These are phyloP conservation scores for Pichia rugopelliculosa DNA, from an alignment of 805 yeast species.

Conservation along the genomic window DNA sequence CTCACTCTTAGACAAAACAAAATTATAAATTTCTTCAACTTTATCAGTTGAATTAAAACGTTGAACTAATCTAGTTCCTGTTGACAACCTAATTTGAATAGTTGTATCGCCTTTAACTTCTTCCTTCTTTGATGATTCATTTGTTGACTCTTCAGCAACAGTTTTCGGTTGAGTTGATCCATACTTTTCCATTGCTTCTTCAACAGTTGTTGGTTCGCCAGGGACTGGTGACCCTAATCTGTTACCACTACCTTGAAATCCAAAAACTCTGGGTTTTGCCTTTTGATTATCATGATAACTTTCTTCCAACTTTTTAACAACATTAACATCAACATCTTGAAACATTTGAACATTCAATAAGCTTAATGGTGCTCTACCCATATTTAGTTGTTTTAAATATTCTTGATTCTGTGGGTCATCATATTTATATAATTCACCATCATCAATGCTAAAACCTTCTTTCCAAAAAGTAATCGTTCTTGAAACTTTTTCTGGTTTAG, in stretches of 20 bases:
- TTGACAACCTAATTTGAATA: slow-evolving; percentile 78
- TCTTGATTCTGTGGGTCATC: slow-evolving; percentile 87
- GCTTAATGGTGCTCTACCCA: slow-evolving; percentile 86
- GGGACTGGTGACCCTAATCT: slow-evolving; percentile 89
- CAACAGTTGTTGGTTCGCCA: slow-evolving; percentile 39
- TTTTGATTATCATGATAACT: slow-evolving; percentile 53
- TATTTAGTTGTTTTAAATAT: slow-evolving; percentile 70
- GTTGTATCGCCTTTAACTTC: slow-evolving; percentile 41
- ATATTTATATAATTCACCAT: slow-evolving; percentile 76
- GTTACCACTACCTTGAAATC: slow-evolving; percentile 73
- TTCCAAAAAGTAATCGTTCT: slow-evolving; percentile 92
- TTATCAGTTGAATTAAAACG: slow-evolving; percentile 60
- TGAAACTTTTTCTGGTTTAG: slow-evolving; percentile 43
- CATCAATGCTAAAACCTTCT: slow-evolving; percentile 93
- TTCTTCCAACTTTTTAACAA: slow-evolving; percentile 74
- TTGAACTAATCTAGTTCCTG: slow-evolving; percentile 62
- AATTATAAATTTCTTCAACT: slow-evolving; percentile 60
- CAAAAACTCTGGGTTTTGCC: slow-evolving; percentile 40
- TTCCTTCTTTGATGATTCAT: slow-evolving; percentile 12
- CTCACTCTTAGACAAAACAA: slow-evolving; percentile 47
- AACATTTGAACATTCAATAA: slow-evolving; percentile 78
- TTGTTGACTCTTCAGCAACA: slow-evolving; percentile 18
- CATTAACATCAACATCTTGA: slow-evolving; percentile 89
- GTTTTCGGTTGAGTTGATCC: slow-evolving; percentile 1
- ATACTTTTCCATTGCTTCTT: slow-evolving; percentile 3